These are phyloP conservation scores for Kentomonas sorsogonicus DNA, from an alignment of 208 protist species.

Conservation along the genomic window DNA sequence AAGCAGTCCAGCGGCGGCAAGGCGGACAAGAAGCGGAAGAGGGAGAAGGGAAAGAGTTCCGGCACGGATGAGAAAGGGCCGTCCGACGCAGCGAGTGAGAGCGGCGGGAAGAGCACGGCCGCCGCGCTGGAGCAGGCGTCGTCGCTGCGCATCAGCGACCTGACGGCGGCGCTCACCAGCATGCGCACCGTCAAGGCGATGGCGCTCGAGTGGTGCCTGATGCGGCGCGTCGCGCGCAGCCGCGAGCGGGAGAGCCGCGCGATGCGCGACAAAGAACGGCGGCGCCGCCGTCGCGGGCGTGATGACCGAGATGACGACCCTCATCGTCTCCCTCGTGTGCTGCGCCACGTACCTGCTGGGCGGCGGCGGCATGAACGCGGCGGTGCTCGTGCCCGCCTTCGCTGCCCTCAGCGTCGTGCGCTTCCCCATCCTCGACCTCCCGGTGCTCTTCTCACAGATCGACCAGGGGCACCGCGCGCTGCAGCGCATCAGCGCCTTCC, in stretches of 20 bases:
- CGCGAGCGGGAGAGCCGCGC: conserved; percentile 41
- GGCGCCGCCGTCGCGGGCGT: conserved; percentile 43
- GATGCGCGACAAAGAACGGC: conserved; percentile 22
- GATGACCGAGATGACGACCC: conserved; percentile 49
- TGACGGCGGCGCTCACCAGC: conserved; percentile 42
- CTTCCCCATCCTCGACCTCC: conserved; percentile 58
- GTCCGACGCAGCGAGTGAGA: too few relatives aligned
- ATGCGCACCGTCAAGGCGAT: conserved; percentile 79
- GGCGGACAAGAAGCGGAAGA: conserved; percentile 38
- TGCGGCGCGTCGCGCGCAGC: conserved; percentile 29
- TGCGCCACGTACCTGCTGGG: conserved; percentile 55
- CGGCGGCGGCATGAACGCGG: conserved; percentile 46
- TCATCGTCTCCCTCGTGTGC: conserved; percentile 58
- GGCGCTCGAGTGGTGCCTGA: conserved; percentile 44
- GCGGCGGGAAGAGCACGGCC: too few relatives aligned
- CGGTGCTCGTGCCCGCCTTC: conserved; percentile 65
- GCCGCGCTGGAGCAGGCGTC: too few relatives aligned
- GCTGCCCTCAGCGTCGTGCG: conserved; percentile 69
- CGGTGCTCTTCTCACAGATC: conserved; percentile 52
- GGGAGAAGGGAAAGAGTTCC: too few relatives aligned
- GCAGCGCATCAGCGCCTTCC: conserved; percentile 54
- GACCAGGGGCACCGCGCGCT: conserved; percentile 46
- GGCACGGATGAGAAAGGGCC: too few relatives aligned
- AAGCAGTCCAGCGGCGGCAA: conserved; percentile 35
- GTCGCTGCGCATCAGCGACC: conserved; percentile 57